These are phyloP conservation scores for Aphanomyces invadans DNA, from an alignment of 352 stramenopile genomes.

Conservation along the genomic window DNA sequence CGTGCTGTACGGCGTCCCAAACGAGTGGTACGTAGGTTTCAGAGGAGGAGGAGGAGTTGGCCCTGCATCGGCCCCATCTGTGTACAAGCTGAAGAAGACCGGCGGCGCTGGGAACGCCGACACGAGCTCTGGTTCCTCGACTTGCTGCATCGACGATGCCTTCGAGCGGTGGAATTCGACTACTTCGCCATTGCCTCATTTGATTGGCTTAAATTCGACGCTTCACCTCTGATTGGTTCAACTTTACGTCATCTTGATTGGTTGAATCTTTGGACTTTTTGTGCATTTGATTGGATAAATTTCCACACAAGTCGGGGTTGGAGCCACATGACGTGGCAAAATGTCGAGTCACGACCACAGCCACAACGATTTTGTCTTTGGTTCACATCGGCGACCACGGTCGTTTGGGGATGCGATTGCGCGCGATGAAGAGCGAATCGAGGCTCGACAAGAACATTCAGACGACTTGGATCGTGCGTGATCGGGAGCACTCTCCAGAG, in stretches of 20 bases:
- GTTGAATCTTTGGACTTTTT: not conserved
- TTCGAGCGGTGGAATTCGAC: not conserved
- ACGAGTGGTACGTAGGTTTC: conserved; percentile 79
- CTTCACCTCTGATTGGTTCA: not conserved
- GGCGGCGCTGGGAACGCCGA: conserved; percentile 74
- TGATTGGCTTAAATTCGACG: not conserved
- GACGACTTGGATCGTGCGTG: too few relatives aligned
- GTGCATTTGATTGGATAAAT: not conserved
- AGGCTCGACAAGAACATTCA: too few relatives aligned
- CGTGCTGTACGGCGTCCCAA: conserved; percentile 75
- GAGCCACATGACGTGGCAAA: too few relatives aligned
- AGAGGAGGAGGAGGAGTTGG: conserved; percentile 60
- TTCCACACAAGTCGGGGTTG: too few relatives aligned
- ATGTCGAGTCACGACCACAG: too few relatives aligned
- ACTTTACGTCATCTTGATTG: not conserved
- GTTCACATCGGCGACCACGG: too few relatives aligned
- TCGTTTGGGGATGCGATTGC: too few relatives aligned
- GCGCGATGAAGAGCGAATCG: too few relatives aligned
- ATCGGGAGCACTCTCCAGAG: too few relatives aligned
- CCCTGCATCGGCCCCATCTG: conserved; percentile 38
- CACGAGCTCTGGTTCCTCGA: conserved; percentile 68
- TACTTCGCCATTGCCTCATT: not conserved
- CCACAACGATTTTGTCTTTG: too few relatives aligned
- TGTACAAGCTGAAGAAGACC: conserved; percentile 69
- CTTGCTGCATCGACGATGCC: not conserved